Evolutionary conservation across 2,329 filamentous ascomycete species (phyloP), one percentile per base, ranked within the genome.

Genomic region (Ascochyta clinopodiicola): DNA sequence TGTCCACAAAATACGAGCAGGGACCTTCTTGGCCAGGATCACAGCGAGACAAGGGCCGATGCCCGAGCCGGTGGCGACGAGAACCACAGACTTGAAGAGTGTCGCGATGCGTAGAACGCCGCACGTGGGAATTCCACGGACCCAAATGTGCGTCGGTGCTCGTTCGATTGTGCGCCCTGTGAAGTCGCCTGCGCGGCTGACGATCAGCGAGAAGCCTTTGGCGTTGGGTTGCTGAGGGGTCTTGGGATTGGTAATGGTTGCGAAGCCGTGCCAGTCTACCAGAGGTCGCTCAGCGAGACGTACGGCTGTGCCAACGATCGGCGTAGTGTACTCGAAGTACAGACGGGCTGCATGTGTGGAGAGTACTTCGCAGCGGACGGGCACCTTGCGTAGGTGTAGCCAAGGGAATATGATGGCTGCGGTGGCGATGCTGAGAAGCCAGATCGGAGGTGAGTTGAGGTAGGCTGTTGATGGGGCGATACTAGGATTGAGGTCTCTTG

Each of bases 301-400:
- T 24, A 74, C 63, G 24, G 67, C 57, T 15, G 73, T 71, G 7
- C 72, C 73, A 15, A 71, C 67, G 21, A 70, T 61, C 3, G 71
- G 70, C 0, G 61, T 69, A 0, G 68, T 67, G 60, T 75, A 70
- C 29, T 74, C 64, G 59, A 75, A 76, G 72, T 89, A 86, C 13
- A 95, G 82, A 40, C 89, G 85, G 27, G 91, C 79, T 43, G 90
- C 90, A 73, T 94, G 91, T 36, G 82, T 74, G 0, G 91, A 95
- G 10, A 95, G 84, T 3, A 84, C 79, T 71, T 93, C 88, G 9
- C 88, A 81, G 21, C 83, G 78, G 50, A 94, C 88, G 8, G 80
- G 75, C 25, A 91, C 86, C 63, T 85, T 88, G 52, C 89, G 86
- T 17, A 95, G 84, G 58, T 85, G 82, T 1, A 89, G 69, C 90